These are phyloP conservation scores for Apiosordaria backusii DNA, from an alignment of 495 filamentous ascomycete species.

Conservation along the genomic window DNA sequence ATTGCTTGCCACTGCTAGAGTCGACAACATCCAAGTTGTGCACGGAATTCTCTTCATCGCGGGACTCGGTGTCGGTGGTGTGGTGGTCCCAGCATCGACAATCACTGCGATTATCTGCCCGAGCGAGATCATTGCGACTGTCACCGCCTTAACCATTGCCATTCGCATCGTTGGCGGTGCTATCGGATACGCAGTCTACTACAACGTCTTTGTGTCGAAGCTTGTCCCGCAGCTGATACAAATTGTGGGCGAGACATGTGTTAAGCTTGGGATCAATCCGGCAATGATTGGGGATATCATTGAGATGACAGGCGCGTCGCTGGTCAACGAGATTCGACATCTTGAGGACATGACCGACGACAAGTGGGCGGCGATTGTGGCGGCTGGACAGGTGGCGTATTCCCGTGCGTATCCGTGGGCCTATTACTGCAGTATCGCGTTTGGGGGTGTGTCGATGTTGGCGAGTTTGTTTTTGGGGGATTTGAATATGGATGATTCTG, in stretches of 20 bases:
- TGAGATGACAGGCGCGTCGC: conserved; percentile 52
- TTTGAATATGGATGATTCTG: conserved; percentile 68
- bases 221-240: conserved; percentile 51
- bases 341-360: conserved; percentile 58
- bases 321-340: conserved; percentile 49
- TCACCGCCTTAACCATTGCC: conserved; percentile 68
- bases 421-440: conserved; percentile 65
- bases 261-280: conserved; percentile 50
- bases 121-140: conserved; percentile 68
- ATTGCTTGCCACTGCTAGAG: conserved; percentile 51
- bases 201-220: conserved; percentile 69
- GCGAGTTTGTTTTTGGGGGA: conserved; percentile 61
- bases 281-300: conserved; percentile 47
- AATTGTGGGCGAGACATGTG: conserved; percentile 55
- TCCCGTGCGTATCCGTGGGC: conserved; percentile 63
- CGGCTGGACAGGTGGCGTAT: conserved; percentile 60
- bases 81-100: conserved; percentile 60
- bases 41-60: conserved; percentile 63
- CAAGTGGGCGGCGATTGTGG: conserved; percentile 56
- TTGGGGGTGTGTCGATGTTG: conserved; percentile 60
- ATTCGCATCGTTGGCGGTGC: conserved; percentile 68
- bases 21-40: conserved; percentile 58
- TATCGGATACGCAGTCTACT: conserved; percentile 72
- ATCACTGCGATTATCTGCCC: conserved; percentile 67
- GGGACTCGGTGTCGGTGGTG: conserved; percentile 68